Percentiles rank a stretch among this genome's conserved stretches.
Conservation (phyloP, 1,284 basidiomycete species). For the Microbotryomycetes sp. region DNA sequence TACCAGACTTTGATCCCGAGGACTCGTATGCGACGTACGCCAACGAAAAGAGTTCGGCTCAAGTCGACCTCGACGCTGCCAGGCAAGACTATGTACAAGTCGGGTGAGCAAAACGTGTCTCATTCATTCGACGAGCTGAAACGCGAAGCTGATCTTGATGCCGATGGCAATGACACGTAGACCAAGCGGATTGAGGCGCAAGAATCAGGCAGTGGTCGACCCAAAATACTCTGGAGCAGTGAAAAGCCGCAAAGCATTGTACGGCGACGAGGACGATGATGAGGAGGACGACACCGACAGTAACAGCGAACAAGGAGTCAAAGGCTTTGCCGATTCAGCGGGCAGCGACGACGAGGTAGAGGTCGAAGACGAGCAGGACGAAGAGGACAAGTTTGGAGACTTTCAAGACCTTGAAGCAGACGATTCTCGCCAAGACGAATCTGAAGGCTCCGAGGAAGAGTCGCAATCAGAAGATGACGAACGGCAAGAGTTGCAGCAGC, state of each 20-base stretch:
- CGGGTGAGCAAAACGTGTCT: constrained; percentile 50
- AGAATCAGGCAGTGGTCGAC: constrained; percentile 44
- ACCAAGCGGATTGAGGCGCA: constrained; percentile 58
- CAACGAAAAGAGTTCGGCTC: constrained; percentile 32
- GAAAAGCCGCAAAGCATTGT: constrained; percentile 56
- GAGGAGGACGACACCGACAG: constrained; percentile 27
- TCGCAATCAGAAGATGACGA: constrained; percentile 32
- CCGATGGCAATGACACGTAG: constrained; percentile 42
- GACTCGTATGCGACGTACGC: constrained; percentile 47
- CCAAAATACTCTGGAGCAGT: constrained; percentile 64
- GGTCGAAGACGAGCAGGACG: constrained; percentile 45
- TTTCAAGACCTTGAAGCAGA: constrained; percentile 3
- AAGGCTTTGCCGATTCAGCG: constrained; percentile 20
- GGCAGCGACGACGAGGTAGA: constrained; percentile 38
- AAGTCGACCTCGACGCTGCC: constrained; percentile 41
- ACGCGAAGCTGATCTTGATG: neutral
- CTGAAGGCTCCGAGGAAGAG: constrained; percentile 42
- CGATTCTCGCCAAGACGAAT: neutral
- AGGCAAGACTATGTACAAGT: constrained; percentile 75
- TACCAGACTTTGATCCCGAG: constrained; percentile 68
- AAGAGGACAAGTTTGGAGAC: constrained; percentile 37
- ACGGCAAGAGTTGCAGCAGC: neutral
- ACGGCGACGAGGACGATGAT: constrained; percentile 41
- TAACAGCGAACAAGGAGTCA: constrained; percentile 40
- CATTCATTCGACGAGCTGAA: constrained; percentile 3